Percentiles rank a stretch among this genome's conserved stretches.
phyloP scores from a whole-genome alignment of 495 filamentous ascomycete genomes.

The Podospora pseudoanserina region DNA sequence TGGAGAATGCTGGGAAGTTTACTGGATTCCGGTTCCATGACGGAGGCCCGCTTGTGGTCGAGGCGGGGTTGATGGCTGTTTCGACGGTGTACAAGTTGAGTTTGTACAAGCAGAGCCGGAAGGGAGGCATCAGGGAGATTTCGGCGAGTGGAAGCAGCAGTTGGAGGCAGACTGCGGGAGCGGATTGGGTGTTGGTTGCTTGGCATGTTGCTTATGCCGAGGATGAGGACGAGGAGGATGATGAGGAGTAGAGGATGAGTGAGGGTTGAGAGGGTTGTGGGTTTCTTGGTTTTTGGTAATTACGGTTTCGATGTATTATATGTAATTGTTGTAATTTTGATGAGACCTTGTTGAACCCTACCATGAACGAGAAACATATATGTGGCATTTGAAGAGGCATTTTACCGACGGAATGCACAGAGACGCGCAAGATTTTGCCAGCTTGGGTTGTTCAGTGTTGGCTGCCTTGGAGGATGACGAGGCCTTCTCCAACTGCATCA shows the following conservation, averaged over 20 bases:
- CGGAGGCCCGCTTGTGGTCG: constrained; percentile 31
- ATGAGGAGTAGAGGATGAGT: neutral
- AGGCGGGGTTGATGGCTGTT: constrained; percentile 38
- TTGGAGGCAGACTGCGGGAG: constrained; percentile 38
- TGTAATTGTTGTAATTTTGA: neutral
- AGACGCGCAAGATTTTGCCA: neutral
- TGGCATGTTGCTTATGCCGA: constrained; percentile 31
- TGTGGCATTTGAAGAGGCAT: neutral
- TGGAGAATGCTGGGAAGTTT: constrained; percentile 25
- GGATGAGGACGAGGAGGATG: constrained; percentile 19
- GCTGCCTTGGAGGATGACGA: constrained; percentile 3
- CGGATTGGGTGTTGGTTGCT: constrained; percentile 35
- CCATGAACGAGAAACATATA: neutral
- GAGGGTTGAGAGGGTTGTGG: constrained; percentile 4
- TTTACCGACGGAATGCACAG: neutral
- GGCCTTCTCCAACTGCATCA: neutral
- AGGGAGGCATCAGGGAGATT: constrained; percentile 27
- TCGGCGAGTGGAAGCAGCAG: constrained; percentile 22
- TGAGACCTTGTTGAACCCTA: neutral
- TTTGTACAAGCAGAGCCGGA: constrained; percentile 23
- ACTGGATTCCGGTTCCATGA: constrained; percentile 26
- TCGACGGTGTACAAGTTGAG: constrained; percentile 31
- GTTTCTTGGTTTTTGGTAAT: neutral
- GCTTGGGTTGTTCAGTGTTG: neutral
- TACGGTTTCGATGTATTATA: neutral